Conservation (phyloP, 1,284 basidiomycete species). For the Ganoderma boninense region DNA sequence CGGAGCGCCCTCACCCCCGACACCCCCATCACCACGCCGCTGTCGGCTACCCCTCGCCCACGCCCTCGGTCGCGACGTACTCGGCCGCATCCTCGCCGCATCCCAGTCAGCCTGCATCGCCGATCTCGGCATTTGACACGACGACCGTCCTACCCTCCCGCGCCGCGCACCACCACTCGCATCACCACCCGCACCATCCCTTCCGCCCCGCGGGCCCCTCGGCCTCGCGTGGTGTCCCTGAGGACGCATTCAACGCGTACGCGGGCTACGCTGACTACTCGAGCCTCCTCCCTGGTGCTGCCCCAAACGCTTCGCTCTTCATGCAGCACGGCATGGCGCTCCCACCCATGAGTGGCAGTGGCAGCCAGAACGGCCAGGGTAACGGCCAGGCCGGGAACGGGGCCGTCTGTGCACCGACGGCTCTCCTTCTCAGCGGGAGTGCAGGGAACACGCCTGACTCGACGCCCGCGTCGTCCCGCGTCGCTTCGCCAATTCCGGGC, state of each 20-base stretch:
- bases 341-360: conserved; percentile 39
- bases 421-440: conserved; percentile 60
- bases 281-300: conserved; percentile 65
- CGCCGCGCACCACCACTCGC: conserved; percentile 32
- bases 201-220: conserved; percentile 28
- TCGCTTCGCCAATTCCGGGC: conserved; percentile 47
- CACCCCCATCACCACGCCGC: conserved; percentile 48
- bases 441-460: conserved; percentile 49
- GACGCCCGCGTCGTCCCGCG: conserved; percentile 52
- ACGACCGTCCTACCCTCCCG: conserved; percentile 55
- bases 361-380: conserved; percentile 27
- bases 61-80: conserved; percentile 41
- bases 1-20: conserved; percentile 49
- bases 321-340: conserved; percentile 36
- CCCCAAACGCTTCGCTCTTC: conserved; percentile 38
- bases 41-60: conserved; percentile 56
- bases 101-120: conserved; percentile 44
- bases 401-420: conserved; percentile 66
- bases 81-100: conserved; percentile 45
- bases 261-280: conserved; percentile 72
- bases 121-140: conserved; percentile 58
- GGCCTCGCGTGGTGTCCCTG: conserved; percentile 23
- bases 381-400: conserved; percentile 35
- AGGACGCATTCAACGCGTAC: conserved; percentile 50
- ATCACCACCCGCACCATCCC: conserved; percentile 35